These are phyloP conservation scores for Lycium barbarum DNA, from an alignment of 257 asterid species.

Conservation along the genomic window DNA sequence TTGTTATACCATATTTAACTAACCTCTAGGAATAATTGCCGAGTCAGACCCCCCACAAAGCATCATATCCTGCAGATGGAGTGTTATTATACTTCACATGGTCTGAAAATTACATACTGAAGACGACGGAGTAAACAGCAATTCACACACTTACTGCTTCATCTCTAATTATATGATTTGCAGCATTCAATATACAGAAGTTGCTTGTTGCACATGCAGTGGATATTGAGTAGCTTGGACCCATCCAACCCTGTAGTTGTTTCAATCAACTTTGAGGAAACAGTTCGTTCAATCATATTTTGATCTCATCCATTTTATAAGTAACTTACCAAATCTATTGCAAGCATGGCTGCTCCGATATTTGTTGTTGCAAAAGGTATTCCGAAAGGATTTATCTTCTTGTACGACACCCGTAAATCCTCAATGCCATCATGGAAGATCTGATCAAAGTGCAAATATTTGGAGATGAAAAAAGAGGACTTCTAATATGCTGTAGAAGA, in stretches of 20 bases:
- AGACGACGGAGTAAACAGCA: neutral
- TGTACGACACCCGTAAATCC: conserved; percentile 52
- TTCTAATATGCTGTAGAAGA: neutral
- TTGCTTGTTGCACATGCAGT: conserved; percentile 66
- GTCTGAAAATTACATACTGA: neutral
- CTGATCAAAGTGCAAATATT: conserved; percentile 36
- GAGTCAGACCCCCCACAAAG: conserved; percentile 64
- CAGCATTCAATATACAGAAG: conserved; percentile 51
- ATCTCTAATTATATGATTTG: conserved; percentile 52
- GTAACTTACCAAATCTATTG: conserved; percentile 51
- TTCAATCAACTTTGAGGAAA: neutral
- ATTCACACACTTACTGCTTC: conserved; percentile 49
- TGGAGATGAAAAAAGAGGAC: conserved; percentile 22
- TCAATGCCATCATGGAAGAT: conserved; percentile 52
- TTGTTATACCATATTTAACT: neutral
- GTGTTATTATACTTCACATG: conserved; percentile 6
- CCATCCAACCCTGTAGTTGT: conserved; percentile 60
- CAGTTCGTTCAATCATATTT: neutral
- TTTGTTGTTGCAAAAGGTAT: conserved; percentile 57
- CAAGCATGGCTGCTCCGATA: conserved; percentile 57
- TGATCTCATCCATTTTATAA: neutral
- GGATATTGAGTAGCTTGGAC: conserved; percentile 59
- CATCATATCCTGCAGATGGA: conserved; percentile 55
- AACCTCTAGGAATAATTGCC: conserved; percentile 53
- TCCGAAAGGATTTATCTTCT: conserved; percentile 58